Base-by-base conservation (phyloP, 495 filamentous ascomycete species). In the Annulohypoxylon moriforme region DNA sequence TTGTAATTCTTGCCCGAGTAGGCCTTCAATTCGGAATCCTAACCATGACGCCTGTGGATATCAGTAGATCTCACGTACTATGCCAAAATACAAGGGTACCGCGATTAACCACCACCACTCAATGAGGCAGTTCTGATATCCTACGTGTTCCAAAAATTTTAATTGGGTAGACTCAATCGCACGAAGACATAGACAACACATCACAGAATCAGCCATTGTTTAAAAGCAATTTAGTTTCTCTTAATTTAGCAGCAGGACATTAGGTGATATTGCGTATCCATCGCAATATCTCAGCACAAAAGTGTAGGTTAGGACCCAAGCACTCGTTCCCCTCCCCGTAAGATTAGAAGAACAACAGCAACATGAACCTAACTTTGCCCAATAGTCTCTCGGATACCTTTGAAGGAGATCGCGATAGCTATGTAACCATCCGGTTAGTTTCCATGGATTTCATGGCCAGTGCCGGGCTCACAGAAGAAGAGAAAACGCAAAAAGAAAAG, bases 91-190 rank as follows among this genome's bases (percentile, higher is more conserved):
- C 40, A 44, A 6, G 40, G 40, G 16, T 44, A n/a, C 5, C 6
- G 40, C 20, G 16, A 0, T 44, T 44, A 44, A 18, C 16, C 20
- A 44, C 13, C 20, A 1, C 16, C 40, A 44, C 2, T 44, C 40
- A 44, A 44, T 4, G 40, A 20, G 40, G 13, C 16, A 44, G 40
- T 20, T 16, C 40, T 18, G n/a, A 5, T 44, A 44, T 18, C 40
- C 24, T 52, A 52, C 47, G 47, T 52, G 47, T 52, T 29, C 47
- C 47, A 52, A 11, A 52, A 3, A 6, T 52, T 52, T 24, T 16
- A n/a, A 52, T 52, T 52, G 47, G 47, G 18, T 29, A 52, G 7
- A 44, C 16, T 44, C 2, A 16, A 44, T 44, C 16, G 16, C 40
- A 44, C n/a, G 5, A n/a, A 27, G 13, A 27, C 0, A 29, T 29